Conservation (phyloP, 2,329 filamentous ascomycete genomes). For the Xylariaceae sp. region DNA sequence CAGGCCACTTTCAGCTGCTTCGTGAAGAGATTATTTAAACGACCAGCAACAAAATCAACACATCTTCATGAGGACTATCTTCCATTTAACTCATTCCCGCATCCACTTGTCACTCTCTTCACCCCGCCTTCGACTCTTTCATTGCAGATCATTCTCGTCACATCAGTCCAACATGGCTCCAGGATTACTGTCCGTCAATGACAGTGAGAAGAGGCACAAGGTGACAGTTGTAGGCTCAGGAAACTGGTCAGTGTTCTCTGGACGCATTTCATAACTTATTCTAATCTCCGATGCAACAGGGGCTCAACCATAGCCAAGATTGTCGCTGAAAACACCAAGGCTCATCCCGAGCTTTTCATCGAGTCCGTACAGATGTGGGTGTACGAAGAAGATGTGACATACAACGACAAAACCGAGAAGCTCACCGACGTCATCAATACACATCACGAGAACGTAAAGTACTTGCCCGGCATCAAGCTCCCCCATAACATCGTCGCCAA, state of each 20-base stretch:
- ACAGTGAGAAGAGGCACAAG: constrained; percentile 69
- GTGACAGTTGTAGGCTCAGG: constrained; percentile 92
- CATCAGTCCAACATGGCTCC: constrained; percentile 27
- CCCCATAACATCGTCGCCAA: constrained; percentile 82
- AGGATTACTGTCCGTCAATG: constrained; percentile 42
- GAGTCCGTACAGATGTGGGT: constrained; percentile 98
- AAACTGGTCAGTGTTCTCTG: constrained; percentile 67
- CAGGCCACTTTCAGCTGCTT: neutral
- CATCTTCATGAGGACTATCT: constrained; percentile 12
- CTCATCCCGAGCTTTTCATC: constrained; percentile 77
- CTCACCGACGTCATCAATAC: constrained; percentile 89
- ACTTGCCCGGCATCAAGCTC: constrained; percentile 82
- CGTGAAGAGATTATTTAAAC: neutral
- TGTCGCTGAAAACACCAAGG: constrained; percentile 83
- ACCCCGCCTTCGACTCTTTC: constrained; percentile 1
- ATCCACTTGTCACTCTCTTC: constrained; percentile 5
- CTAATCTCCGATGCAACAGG: constrained; percentile 56
- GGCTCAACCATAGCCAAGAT: constrained; percentile 98
- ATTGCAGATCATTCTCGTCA: constrained; percentile 12
- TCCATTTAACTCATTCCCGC: constrained; percentile 4
- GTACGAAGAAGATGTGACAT: constrained; percentile 82
- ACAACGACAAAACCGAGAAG: constrained; percentile 69
- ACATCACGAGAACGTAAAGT: constrained; percentile 95
- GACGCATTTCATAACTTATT: too few species aligned
- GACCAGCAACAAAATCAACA: neutral